Percentiles rank a stretch among this genome's conserved stretches.
These are phyloP conservation scores for Cladosporium phlei DNA, from an alignment of 2,329 filamentous ascomycete species.

Conservation along the genomic window DNA sequence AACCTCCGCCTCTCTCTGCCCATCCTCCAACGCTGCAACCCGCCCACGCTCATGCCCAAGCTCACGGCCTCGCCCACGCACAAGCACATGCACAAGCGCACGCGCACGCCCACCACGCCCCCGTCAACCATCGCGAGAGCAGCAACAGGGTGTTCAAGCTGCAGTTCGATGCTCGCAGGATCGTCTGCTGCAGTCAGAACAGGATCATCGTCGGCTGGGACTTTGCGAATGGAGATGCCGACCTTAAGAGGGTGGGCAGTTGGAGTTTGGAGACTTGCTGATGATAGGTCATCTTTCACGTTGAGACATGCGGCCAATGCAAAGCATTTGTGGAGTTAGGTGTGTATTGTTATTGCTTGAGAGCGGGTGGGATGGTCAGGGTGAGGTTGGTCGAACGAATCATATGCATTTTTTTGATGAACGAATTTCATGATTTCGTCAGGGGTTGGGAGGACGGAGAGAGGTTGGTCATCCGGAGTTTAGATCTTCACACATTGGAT, in stretches of 20 bases:
- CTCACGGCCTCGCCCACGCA: background rate
- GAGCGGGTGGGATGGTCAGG: too few relatives aligned
- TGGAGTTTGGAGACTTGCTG: constrained; percentile 30
- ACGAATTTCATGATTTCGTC: too few relatives aligned
- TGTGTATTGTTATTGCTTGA: background rate
- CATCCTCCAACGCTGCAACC: background rate
- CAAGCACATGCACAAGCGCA: constrained; percentile 27
- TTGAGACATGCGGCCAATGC: too few relatives aligned
- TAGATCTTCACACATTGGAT: too few relatives aligned
- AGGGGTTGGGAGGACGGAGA: too few relatives aligned
- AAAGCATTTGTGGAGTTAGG: too few relatives aligned
- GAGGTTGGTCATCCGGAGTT: too few relatives aligned
- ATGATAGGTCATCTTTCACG: background rate
- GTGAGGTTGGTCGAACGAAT: too few relatives aligned
- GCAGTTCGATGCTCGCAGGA: constrained; percentile 88
- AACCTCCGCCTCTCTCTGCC: background rate
- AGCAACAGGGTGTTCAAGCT: constrained; percentile 82
- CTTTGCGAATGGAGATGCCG: constrained; percentile 80
- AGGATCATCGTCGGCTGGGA: constrained; percentile 95
- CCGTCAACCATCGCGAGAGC: constrained; percentile 27
- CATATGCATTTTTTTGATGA: too few relatives aligned
- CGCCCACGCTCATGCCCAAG: background rate
- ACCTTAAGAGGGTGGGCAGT: constrained; percentile 40
- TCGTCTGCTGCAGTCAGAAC: constrained; percentile 92
- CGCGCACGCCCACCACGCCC: constrained; percentile 23